These are phyloP conservation scores for Amoebophrya sp. DNA, from an alignment of 169 alveolate genomes.

Conservation along the genomic window DNA sequence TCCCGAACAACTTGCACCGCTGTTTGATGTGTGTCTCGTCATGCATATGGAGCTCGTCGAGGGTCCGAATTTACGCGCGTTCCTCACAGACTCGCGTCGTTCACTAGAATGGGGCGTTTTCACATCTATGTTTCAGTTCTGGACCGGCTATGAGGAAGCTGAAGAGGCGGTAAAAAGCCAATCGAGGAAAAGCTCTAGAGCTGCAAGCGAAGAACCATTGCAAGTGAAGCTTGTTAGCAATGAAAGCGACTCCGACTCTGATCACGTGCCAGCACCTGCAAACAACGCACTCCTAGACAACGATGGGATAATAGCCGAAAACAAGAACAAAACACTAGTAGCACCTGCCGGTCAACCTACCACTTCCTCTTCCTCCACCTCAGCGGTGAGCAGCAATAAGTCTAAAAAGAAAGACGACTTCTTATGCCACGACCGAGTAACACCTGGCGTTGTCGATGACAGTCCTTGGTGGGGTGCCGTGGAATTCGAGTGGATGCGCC, in stretches of 20 bases:
- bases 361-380: too few species aligned
- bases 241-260: too few species aligned
- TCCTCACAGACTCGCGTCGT: neutral
- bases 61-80: neutral
- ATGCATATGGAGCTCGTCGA: neutral
- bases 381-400: too few species aligned
- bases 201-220: too few species aligned
- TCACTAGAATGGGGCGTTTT: neutral
- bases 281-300: too few species aligned
- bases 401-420: neutral
- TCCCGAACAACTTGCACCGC: neutral
- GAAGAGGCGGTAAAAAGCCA: neutral
- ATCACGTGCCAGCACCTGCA: too few species aligned
- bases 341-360: too few species aligned
- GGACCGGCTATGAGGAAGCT: too few species aligned
- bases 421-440: neutral
- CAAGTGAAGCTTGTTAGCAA: too few species aligned
- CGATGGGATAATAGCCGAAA: too few species aligned
- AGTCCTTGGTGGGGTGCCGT: neutral
- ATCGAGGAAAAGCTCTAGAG: neutral
- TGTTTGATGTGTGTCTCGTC: neutral
- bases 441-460: neutral
- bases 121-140: neutral
- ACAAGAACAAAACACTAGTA: too few species aligned
- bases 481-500: neutral